phyloP scores from a whole-genome alignment of 1,284 basidiomycete genomes.

The Tilletia indica region DNA sequence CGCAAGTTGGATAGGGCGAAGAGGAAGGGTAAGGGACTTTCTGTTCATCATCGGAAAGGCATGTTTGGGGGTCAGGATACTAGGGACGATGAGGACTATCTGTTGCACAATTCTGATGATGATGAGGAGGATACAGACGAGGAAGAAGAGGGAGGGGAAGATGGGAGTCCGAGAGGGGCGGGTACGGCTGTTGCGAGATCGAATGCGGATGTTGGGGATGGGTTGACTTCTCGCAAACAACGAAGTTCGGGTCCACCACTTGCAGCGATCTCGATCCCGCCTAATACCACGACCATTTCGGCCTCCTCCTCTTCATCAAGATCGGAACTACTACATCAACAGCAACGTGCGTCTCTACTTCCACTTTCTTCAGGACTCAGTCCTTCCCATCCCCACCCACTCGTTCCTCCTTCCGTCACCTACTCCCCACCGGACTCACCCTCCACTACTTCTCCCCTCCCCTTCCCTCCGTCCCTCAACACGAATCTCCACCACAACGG shows the following conservation, averaged over 20 bases:
- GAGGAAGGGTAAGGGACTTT: constrained; percentile 1
- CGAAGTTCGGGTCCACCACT: background rate
- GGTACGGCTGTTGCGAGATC: background rate
- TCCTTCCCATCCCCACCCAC: too few species aligned
- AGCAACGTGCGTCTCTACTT: too few species aligned
- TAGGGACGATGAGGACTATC: background rate
- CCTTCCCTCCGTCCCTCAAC: background rate
- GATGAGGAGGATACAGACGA: background rate
- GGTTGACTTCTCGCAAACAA: background rate
- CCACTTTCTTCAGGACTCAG: too few species aligned
- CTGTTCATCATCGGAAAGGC: background rate
- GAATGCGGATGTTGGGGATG: background rate
- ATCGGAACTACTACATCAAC: too few species aligned
- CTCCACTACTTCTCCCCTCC: background rate
- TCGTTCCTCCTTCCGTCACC: too few species aligned
- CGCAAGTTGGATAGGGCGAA: background rate
- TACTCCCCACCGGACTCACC: background rate
- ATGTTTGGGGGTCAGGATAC: background rate
- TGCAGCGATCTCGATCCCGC: background rate
- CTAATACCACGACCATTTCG: background rate
- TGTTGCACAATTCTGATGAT: background rate
- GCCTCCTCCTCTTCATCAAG: background rate
- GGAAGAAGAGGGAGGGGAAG: background rate
- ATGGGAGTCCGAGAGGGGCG: background rate
- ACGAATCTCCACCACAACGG: background rate